phyloP scores from a whole-genome alignment of 73 alveolate genomes.

The Paramecium biaurelia region DNA sequence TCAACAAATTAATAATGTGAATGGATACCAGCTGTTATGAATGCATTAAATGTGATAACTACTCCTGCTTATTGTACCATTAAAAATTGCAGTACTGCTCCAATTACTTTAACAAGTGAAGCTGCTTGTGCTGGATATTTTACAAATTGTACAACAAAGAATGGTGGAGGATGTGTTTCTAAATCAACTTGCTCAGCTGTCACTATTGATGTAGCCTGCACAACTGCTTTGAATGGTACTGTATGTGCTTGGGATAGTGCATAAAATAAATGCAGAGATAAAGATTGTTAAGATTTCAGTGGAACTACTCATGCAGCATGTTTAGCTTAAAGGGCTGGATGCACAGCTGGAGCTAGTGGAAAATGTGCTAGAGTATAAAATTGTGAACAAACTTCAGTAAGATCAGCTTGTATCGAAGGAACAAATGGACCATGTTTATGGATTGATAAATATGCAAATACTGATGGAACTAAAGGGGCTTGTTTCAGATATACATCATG shows the following conservation, averaged over 20 bases:
- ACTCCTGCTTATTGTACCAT: neutral
- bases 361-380: neutral
- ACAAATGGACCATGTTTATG: constrained; percentile 34
- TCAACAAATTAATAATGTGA: neutral
- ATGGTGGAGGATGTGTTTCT: constrained; percentile 43
- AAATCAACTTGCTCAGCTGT: constrained; percentile 1
- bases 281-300: constrained; percentile 17
- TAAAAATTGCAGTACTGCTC: constrained; percentile 30
- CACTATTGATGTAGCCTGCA: constrained; percentile 12
- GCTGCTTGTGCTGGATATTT: neutral
- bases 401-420: constrained; percentile 25
- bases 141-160: constrained; percentile 16
- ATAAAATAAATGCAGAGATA: neutral
- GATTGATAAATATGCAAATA: neutral
- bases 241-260: constrained; percentile 5
- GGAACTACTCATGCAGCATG: constrained; percentile 19
- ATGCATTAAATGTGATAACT: neutral
- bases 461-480: constrained; percentile 10
- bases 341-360: constrained; percentile 12
- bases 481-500: constrained; percentile 5
- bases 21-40: neutral
- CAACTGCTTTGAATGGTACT: neutral
- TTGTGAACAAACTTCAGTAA: neutral
- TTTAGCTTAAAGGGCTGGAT: neutral
- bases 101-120: neutral